Percentiles rank a stretch among this genome's conserved stretches.
Evolutionary conservation across 2,329 filamentous ascomycete species (phyloP).

Genomic region (Aspergillus tubingensis): DNA sequence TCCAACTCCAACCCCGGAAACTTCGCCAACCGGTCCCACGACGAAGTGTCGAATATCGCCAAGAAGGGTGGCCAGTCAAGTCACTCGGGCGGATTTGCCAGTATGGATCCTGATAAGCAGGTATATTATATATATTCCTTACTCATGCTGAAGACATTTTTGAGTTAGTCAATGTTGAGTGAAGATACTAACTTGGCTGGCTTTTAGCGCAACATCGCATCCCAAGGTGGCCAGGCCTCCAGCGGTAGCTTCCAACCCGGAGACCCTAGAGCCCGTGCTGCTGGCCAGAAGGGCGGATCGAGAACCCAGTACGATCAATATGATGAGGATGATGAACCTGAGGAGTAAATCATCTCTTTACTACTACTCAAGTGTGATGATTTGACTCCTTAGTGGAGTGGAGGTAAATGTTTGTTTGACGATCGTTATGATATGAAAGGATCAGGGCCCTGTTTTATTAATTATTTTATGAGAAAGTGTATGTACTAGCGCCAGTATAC

Average conservation of each 20-base stretch:
- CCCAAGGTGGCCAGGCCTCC: constrained; percentile 56
- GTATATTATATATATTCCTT: too few relatives aligned
- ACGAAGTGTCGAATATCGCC: constrained; percentile 49
- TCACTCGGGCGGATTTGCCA: constrained; percentile 31
- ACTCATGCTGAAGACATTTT: too few relatives aligned
- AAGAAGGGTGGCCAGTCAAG: constrained; percentile 37
- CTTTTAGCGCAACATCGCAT: constrained; percentile 55
- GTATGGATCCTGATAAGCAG: constrained; percentile 35
- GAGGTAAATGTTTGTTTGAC: background rate
- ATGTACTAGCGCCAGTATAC: too few relatives aligned
- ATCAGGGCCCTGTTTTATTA: too few relatives aligned
- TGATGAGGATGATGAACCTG: background rate
- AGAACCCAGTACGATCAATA: constrained; percentile 1
- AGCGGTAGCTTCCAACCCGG: constrained; percentile 58
- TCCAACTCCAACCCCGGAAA: background rate
- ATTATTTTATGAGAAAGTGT: too few relatives aligned
- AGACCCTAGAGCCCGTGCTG: constrained; percentile 55
- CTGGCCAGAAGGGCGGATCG: constrained; percentile 42
- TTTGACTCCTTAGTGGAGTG: background rate
- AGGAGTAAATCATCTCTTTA: background rate
- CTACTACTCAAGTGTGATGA: too few relatives aligned
- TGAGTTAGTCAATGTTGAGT: too few relatives aligned
- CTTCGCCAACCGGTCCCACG: constrained; percentile 46
- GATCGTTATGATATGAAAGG: background rate
- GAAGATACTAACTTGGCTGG: too few relatives aligned